Conservation (phyloP, 176 grass and related monocot genomes). For the Juncus effusus region DNA sequence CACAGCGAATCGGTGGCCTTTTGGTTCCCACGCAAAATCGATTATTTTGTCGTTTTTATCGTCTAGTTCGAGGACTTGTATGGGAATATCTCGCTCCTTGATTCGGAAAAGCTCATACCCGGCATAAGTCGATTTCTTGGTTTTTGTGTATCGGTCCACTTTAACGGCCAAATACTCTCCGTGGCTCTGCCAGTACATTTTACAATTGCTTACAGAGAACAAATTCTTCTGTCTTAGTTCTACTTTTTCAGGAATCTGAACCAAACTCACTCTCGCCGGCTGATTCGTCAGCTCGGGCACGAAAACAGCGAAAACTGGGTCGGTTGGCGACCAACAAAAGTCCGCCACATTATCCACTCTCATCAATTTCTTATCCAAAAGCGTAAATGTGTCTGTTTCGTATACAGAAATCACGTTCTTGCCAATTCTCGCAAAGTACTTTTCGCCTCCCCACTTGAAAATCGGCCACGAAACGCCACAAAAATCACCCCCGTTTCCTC, state of each 20-base stretch:
- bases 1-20: slow-evolving; percentile 85
- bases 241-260: slow-evolving; percentile 86
- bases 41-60: slow-evolving; percentile 98
- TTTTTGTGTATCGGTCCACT: slow-evolving; percentile 95
- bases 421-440: slow-evolving; percentile 95
- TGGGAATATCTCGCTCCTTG: slow-evolving; percentile 92
- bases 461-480: slow-evolving; percentile 89
- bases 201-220: slow-evolving; percentile 85
- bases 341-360: slow-evolving; percentile 88
- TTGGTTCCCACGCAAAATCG: slow-evolving; percentile 94
- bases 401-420: slow-evolving; percentile 91
- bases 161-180: slow-evolving; percentile 93
- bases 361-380: slow-evolving; percentile 90
- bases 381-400: slow-evolving; percentile 78
- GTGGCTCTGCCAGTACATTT: slow-evolving; percentile 89
- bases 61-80: slow-evolving; percentile 92
- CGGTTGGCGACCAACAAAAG: slow-evolving; percentile 82
- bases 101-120: slow-evolving; percentile 93
- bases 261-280: slow-evolving; percentile 83
- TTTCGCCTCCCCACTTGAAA: slow-evolving; percentile 94
- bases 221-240: slow-evolving; percentile 95
- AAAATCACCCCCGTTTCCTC: slow-evolving; percentile 82
- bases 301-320: slow-evolving; percentile 70
- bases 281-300: slow-evolving; percentile 92
- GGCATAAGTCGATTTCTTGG: slow-evolving; percentile 91